Conservation (phyloP, 2,329 filamentous ascomycete species). For the Arachnomyces sp. region DNA sequence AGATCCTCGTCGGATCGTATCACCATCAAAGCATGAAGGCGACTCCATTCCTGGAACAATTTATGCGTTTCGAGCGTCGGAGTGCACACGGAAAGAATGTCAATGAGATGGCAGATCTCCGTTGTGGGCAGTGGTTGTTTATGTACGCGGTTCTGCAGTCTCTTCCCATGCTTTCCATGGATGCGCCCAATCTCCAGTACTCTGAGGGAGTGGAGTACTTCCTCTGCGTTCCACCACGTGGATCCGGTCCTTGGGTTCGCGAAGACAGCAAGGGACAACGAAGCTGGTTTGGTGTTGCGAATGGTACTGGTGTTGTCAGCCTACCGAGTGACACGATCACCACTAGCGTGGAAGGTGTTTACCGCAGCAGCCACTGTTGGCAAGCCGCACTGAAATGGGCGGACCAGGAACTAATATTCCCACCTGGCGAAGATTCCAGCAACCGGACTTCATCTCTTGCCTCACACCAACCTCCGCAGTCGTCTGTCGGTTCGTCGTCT, state of each 20-base stretch:
- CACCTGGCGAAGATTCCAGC: not conserved
- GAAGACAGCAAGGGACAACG: conserved; percentile 37
- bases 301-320: conserved; percentile 54
- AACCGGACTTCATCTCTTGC: conserved; percentile 1
- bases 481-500: conserved; percentile 15
- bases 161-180: conserved; percentile 43
- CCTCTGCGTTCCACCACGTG: conserved; percentile 42
- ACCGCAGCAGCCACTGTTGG: conserved; percentile 64
- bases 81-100: conserved; percentile 36
- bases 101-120: conserved; percentile 39
- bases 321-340: conserved; percentile 58
- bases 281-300: conserved; percentile 51
- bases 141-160: conserved; percentile 45
- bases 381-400: conserved; percentile 56
- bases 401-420: conserved; percentile 26
- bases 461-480: conserved; percentile 10
- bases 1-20: conserved; percentile 71
- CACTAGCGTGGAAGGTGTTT: conserved; percentile 60
- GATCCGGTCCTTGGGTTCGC: conserved; percentile 42
- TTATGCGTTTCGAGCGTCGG: conserved; percentile 42
- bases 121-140: conserved; percentile 47
- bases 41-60: conserved; percentile 40
- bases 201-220: conserved; percentile 44
- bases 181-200: conserved; percentile 39
- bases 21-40: conserved; percentile 62